Base-by-base conservation (phyloP, 441 rosid species). In the Adansonia gregorii region DNA sequence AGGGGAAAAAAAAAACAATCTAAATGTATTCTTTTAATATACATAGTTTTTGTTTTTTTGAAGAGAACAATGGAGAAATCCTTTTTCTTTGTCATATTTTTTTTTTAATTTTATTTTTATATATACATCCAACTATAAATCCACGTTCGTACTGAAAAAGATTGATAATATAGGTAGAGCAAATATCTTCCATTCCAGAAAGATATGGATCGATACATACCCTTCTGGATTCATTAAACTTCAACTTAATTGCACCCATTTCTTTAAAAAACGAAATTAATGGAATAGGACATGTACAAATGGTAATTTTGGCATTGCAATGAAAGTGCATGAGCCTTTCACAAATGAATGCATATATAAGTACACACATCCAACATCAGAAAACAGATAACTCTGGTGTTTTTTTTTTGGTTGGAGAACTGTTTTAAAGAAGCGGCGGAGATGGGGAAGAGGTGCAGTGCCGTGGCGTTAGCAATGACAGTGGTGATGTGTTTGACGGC, bases 401-500 rank as follows among this genome's bases (percentile, higher is more conserved):
- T 24, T 24, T 24, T 24, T 24, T 24, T 24, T 24, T 24, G 27
- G 27, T 24, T 24, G 27, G 27, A 67, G 3, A 67, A 19, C 48
- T 67, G 2, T 7, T 7, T 7, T n/a, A 45, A 27, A 9, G 27
- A 24, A 24, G 61, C 7, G 10, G 35, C 65, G 5, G 51, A 39
- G 51, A 72, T 74, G 77, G 77, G 55, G 45, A 74, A 61, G 20
- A 61, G 55, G 19, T 2, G 70, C 43, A 43, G 6, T 11, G 15
- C 5, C 0, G 65, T 58, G n/a, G 22, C 19, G 19, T 5, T 74
- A 51, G 52, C 58, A n/a, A 52, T 74, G 56, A 67, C 84, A 51
- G 64, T 79, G 60, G 72, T 83, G 45, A 67, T 81, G 83, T 65
- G 46, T 80, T 63, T 64, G 43, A 61, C 27, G 9, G 74, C 82